A percentile compares a stretch with the other conserved stretches of the same genome.
These are phyloP conservation scores for Plasmodium cynomolgi DNA, from an alignment of 169 alveolate genomes.

Conservation along the genomic window DNA sequence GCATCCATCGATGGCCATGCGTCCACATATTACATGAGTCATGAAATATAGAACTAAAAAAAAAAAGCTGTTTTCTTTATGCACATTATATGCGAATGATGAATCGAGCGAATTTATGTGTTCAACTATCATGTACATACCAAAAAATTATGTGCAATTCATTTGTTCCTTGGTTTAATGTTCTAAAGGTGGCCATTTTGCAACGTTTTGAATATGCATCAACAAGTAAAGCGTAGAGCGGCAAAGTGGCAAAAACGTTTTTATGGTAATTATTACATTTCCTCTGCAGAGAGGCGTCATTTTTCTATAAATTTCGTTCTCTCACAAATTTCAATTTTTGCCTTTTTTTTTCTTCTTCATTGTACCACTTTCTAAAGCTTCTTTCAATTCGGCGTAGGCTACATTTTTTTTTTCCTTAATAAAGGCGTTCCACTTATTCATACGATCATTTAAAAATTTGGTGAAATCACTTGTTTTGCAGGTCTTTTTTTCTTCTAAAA, in stretches of 20 bases:
- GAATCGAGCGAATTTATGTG: neutral
- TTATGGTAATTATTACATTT: neutral
- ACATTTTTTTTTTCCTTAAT: neutral
- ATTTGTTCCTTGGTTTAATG: neutral
- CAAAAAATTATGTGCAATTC: neutral
- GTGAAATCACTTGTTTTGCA: neutral
- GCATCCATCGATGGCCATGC: neutral
- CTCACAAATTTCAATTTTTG: neutral
- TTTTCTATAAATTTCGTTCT: neutral
- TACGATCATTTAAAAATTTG: neutral
- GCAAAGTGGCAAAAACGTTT: neutral
- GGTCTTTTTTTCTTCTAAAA: neutral
- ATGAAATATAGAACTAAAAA: neutral
- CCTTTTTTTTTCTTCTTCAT: neutral
- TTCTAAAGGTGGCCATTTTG: neutral
- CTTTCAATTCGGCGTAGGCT: neutral
- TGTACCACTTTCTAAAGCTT: neutral
- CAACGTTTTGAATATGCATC: neutral
- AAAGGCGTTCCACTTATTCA: neutral
- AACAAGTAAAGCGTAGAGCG: neutral
- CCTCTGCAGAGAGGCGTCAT: neutral
- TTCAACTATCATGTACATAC: neutral
- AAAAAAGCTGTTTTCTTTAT: neutral
- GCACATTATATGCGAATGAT: neutral
- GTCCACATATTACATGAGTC: neutral